Conservation (phyloP, 352 stramenopile species). For the Phytophthora crassamura region DNA sequence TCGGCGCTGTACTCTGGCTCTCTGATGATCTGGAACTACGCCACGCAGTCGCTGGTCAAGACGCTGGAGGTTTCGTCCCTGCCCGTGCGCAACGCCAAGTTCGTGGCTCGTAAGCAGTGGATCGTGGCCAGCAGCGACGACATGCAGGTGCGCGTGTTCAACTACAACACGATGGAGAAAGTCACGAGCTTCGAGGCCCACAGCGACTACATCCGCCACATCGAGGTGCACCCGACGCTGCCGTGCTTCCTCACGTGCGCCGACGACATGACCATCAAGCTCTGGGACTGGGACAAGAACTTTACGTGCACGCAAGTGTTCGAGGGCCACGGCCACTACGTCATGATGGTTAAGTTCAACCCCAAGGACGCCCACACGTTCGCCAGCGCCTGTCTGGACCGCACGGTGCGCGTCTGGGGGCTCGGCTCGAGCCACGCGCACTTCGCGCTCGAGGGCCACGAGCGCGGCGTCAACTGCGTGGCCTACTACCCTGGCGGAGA, state of each 20-base stretch:
- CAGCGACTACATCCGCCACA: slow-evolving; percentile 98
- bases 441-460: slow-evolving; percentile 93
- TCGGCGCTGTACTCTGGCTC: slow-evolving; percentile 97
- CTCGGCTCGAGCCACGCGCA: slow-evolving; percentile 93
- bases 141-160: slow-evolving; percentile 98
- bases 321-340: slow-evolving; percentile 97
- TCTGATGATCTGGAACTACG: slow-evolving; percentile 99
- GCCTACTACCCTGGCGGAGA: slow-evolving; percentile 99
- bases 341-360: slow-evolving; percentile 99
- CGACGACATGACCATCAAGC: slow-evolving; percentile 99
- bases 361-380: slow-evolving; percentile 99
- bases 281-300: slow-evolving; percentile 98
- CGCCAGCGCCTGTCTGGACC: slow-evolving; percentile 96
- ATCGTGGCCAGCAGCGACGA: slow-evolving; percentile 96
- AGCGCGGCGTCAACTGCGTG: slow-evolving; percentile 98
- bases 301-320: slow-evolving; percentile 84
- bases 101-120: slow-evolving; percentile 98
- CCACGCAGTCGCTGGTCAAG: slow-evolving; percentile 95
- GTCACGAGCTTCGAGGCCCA: slow-evolving; percentile 96
- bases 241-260: slow-evolving; percentile 96
- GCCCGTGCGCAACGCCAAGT: slow-evolving; percentile 94
- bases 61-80: slow-evolving; percentile 97
- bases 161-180: slow-evolving; percentile 99
- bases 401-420: slow-evolving; percentile 96
- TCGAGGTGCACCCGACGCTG: slow-evolving; percentile 97